Evolutionary conservation across 1,284 basidiomycete genomes (phyloP).

Genomic region (Pseudozyma thailandica): DNA sequence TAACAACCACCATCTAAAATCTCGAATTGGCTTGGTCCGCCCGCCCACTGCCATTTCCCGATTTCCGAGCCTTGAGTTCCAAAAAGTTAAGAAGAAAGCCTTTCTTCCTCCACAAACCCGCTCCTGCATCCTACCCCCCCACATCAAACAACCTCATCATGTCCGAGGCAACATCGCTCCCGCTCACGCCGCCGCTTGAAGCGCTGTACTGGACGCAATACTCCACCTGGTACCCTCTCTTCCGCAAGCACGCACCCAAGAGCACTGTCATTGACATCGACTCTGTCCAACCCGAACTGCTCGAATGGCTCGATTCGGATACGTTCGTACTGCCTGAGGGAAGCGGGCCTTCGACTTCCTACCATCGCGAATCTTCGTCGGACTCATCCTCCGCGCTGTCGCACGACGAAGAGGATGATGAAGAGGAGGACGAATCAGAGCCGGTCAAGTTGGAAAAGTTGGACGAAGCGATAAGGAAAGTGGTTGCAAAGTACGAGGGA

Average conservation of each 20-base stretch:
- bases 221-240: constrained; percentile 85
- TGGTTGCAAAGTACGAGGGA: constrained; percentile 76
- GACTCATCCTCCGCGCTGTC: background rate
- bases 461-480: constrained; percentile 77
- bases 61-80: background rate
- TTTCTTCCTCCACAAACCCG: background rate
- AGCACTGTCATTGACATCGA: constrained; percentile 78
- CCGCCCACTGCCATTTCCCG: constrained; percentile 6
- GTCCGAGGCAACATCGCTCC: constrained; percentile 1
- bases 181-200: constrained; percentile 75
- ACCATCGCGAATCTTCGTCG: constrained; percentile 3
- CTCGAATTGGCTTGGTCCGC: constrained; percentile 3
- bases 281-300: constrained; percentile 76
- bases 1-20: background rate
- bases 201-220: constrained; percentile 73
- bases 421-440: constrained; percentile 40
- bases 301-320: constrained; percentile 80
- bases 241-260: constrained; percentile 78
- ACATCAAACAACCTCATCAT: background rate
- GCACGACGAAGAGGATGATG: constrained; percentile 70
- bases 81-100: constrained; percentile 3
- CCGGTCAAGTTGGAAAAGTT: constrained; percentile 71
- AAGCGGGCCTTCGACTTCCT: constrained; percentile 73
- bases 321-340: constrained; percentile 84
- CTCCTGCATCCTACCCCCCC: background rate